These are phyloP conservation scores for Cladosporium oxysporum DNA, from an alignment of 2,329 filamentous ascomycete species.

Conservation along the genomic window DNA sequence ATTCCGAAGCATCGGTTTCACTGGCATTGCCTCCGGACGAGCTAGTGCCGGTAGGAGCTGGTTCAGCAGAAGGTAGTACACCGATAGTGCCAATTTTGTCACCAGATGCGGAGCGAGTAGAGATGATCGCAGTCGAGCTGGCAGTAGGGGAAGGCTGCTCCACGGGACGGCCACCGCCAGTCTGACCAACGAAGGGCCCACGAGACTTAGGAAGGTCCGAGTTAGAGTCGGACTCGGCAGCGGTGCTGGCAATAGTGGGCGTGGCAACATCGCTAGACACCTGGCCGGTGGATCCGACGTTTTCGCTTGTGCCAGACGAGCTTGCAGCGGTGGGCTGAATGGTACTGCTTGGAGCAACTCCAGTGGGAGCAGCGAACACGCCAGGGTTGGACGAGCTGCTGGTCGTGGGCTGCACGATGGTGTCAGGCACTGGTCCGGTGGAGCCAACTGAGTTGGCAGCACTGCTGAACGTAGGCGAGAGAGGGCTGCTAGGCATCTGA, in stretches of 20 bases:
- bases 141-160: constrained; percentile 9
- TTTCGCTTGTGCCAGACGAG: neutral
- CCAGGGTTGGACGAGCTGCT: neutral
- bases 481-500: neutral
- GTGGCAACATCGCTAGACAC: neutral
- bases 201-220: neutral
- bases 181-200: constrained; percentile 19
- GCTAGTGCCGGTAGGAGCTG: constrained; percentile 1
- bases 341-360: constrained; percentile 8
- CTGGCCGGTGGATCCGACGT: constrained; percentile 7
- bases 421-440: neutral
- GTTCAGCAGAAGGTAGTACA: constrained; percentile 27
- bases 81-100: constrained; percentile 27
- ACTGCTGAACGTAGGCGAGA: neutral
- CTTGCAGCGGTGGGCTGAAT: constrained; percentile 8
- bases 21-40: constrained; percentile 15
- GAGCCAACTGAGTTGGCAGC: neutral
- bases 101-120: constrained; percentile 9
- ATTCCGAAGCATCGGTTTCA: constrained; percentile 13
- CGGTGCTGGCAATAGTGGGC: constrained; percentile 1
- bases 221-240: neutral
- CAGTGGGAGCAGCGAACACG: constrained; percentile 8
- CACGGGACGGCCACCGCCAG: constrained; percentile 18
- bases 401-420: constrained; percentile 1
- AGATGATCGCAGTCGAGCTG: constrained; percentile 5